Evolutionary conservation across 192 early-diverging fungal species (phyloP).

Genomic region (Backusella sp.): DNA sequence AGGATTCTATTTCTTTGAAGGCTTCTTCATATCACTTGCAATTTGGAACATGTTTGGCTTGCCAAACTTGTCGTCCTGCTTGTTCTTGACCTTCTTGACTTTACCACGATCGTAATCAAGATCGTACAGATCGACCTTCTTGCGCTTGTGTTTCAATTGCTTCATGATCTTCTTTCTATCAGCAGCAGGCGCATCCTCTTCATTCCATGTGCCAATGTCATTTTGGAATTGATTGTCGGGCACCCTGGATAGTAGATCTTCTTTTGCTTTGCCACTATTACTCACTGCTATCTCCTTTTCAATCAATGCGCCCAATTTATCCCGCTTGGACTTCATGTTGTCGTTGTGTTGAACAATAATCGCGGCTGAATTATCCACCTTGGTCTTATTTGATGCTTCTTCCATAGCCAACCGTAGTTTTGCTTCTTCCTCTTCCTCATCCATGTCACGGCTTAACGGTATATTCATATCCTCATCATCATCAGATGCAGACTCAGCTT

Average conservation of each 20-base stretch:
- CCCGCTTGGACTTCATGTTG: slow-evolving; percentile 38
- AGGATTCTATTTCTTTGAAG: background rate
- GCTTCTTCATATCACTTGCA: slow-evolving; percentile 34
- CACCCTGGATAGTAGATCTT: slow-evolving; percentile 31
- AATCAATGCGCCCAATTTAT: slow-evolving; percentile 43
- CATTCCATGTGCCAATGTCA: slow-evolving; percentile 33
- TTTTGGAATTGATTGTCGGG: slow-evolving; percentile 37
- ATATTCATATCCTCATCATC: background rate
- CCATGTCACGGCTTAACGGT: slow-evolving; percentile 1
- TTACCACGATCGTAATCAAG: slow-evolving; percentile 75
- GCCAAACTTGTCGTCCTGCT: slow-evolving; percentile 43
- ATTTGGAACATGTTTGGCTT: slow-evolving; percentile 46
- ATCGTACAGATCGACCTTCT: slow-evolving; percentile 56
- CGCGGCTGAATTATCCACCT: slow-evolving; percentile 43
- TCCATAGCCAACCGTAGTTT: slow-evolving; percentile 28
- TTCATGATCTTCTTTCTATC: slow-evolving; percentile 38
- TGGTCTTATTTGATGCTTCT: slow-evolving; percentile 40
- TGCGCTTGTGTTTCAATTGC: slow-evolving; percentile 52
- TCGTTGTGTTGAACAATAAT: slow-evolving; percentile 49
- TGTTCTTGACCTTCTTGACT: slow-evolving; percentile 69
- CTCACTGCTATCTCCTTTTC: slow-evolving; percentile 50
- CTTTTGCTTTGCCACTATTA: slow-evolving; percentile 42
- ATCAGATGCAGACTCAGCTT: background rate
- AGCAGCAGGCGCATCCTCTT: slow-evolving; percentile 21
- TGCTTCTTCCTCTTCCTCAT: slow-evolving; percentile 40